Conservation (phyloP, 768 basidiomycete genomes). For the Leccinum pellstonianum region DNA sequence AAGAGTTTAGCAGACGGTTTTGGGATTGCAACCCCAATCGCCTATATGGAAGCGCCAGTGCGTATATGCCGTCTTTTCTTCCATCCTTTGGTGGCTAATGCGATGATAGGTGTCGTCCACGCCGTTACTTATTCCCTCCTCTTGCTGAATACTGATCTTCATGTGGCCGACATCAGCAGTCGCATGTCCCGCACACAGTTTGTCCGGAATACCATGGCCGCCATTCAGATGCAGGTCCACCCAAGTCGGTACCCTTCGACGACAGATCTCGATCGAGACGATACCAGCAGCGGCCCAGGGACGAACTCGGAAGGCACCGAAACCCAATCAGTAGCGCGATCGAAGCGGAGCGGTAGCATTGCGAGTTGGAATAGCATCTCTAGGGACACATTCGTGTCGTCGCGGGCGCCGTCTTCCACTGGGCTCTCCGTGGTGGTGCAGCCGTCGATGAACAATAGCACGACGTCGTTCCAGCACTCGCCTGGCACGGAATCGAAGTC, state of each 20-base stretch:
- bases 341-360: constrained; percentile 80
- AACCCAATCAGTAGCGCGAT: constrained; percentile 43
- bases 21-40: constrained; percentile 86
- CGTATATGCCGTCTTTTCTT: constrained; percentile 29
- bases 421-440: constrained; percentile 33
- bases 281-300: constrained; percentile 57
- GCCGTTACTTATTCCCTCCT: constrained; percentile 91
- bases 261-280: constrained; percentile 66
- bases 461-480: constrained; percentile 60
- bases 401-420: constrained; percentile 36
- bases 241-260: constrained; percentile 54
- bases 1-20: constrained; percentile 86
- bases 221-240: constrained; percentile 78
- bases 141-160: constrained; percentile 94
- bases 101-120: constrained; percentile 79
- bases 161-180: constrained; percentile 84
- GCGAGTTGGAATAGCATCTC: constrained; percentile 83
- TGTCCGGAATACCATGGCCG: constrained; percentile 85
- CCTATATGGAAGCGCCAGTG: constrained; percentile 83
- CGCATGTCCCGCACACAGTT: constrained; percentile 94
- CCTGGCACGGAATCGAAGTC: constrained; percentile 40
- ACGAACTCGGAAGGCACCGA: constrained; percentile 58
- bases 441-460: constrained; percentile 55
- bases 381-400: constrained; percentile 51
- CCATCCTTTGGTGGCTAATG: constrained; percentile 3